Base-by-base conservation (phyloP, 768 basidiomycete genomes). In the Neoboletus magnificus region DNA sequence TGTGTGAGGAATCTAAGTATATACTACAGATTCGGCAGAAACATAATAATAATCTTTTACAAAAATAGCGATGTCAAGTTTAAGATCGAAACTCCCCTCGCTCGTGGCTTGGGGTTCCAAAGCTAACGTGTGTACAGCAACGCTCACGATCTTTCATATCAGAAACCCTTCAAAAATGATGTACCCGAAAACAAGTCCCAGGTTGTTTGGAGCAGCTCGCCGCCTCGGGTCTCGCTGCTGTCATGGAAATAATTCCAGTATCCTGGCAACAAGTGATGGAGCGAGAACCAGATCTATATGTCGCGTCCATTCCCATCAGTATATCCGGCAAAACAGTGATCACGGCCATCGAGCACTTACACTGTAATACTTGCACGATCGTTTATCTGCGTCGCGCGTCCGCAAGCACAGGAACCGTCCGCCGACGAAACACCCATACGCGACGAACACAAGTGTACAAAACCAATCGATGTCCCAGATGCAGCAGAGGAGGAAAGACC, bases 361-460 rank as follows among this genome's bases (percentile, higher is more conserved):
- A 33, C 75, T 75, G 29, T 75, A 75, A 49, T 63, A 66, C 29
- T 70, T 74, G 60, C 73, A 76, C 11, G 74, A 75, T n/a, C 57
- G 60, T 25, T 68, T 71, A 15, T 75, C 74, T 1, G 59, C 71
- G 8, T 58, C 58, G 5, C 69, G 57, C 1, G 69, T 69, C 5
- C 59, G 65, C 52, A 69, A 48, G 35, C 50, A 53, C 52, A 76
- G 40, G 54, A 76, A 76, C 6, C 74, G 63, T 1, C 54, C 57
- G 3, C 74, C 79, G 32, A 76, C 69, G 15, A 70, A 60, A 30
- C 70, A 52, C 1, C 73, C 72, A 2, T 75, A 70, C 0, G 59
- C 55, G 6, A 73, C 59, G 55, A 78, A 72, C 3, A 57, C 61
- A 0, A 63, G 45, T 2, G 67, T 61, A 18, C 56, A 63, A 3